Percentiles rank a stretch among this genome's conserved stretches.
These are phyloP conservation scores for Macrocystidia cucumis DNA, from an alignment of 1,284 basidiomycete genomes.

Conservation along the genomic window DNA sequence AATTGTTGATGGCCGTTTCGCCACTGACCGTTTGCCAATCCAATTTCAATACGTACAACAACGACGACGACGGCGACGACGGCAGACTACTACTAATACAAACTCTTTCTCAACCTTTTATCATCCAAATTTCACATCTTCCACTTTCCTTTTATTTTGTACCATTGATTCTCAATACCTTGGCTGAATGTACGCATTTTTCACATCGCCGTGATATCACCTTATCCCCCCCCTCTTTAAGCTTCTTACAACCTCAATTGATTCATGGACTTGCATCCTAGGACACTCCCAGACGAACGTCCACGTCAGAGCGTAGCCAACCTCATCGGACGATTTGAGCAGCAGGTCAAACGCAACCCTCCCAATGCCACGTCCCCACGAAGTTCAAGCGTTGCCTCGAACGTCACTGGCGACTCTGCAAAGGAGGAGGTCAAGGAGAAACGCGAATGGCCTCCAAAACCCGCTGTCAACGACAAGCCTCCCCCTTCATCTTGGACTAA, in stretches of 20 bases:
- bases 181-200: neutral
- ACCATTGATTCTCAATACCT: too few species aligned
- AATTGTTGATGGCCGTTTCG: too few species aligned
- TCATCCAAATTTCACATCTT: too few species aligned
- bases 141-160: too few species aligned
- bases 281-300: constrained; percentile 78
- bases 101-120: too few species aligned
- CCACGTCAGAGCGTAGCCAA: constrained; percentile 76
- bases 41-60: too few species aligned
- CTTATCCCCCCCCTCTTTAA: constrained; percentile 9
- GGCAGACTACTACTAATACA: too few species aligned
- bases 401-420: constrained; percentile 50
- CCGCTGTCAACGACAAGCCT: constrained; percentile 22
- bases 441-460: constrained; percentile 70
- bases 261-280: constrained; percentile 20
- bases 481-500: too few species aligned
- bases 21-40: too few species aligned
- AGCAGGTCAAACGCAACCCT: constrained; percentile 58
- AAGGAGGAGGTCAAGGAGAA: constrained; percentile 61
- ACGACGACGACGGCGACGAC: too few species aligned
- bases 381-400: constrained; percentile 55
- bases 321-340: constrained; percentile 77
- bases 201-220: neutral
- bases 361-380: constrained; percentile 33
- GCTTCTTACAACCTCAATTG: constrained; percentile 10